Base-by-base conservation (phyloP, 2,329 filamentous ascomycete genomes). In the Phyllosticta citrichinensis region DNA sequence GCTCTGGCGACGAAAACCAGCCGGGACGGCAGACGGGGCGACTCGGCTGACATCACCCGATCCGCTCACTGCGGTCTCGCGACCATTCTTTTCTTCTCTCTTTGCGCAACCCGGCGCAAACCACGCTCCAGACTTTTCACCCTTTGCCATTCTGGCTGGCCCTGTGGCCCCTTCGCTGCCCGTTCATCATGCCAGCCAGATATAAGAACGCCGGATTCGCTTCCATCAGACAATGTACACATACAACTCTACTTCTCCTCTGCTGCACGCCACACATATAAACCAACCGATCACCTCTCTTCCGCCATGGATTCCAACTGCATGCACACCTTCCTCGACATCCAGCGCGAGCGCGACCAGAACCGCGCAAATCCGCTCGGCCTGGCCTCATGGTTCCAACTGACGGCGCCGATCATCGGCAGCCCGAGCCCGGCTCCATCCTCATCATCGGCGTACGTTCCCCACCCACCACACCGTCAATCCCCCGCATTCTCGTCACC, bases 401-500 rank as follows among this genome's bases (percentile, higher is more conserved):
- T 61, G 20, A 61, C 59, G 3, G 54, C 54, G 11, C 54, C 58
- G 14, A 57, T 50, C 40, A 47, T 56, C 40, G 55, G 59, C 54
- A 51, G 30, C 59, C 61, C 64, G 1, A 70, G 68, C 55, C 58
- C 33, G 11, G 65, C 12, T 68, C 65, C 19, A 54, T 71, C 17
- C 52, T 68, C 54, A 58, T 72, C 35, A 64, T 72, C 52, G 69
- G 68, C 19, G 68, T 70, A 67, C 61, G 66, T 33, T 55, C 51
- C 33, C n/a, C 56, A n/a, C 33, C n/a, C 56, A n/a, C 56, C 11
- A 22, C 25, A 3, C 14, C 4, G 40, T 19, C 40, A 47, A 47
- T 47, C 40, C 40, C 40, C 40, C 40, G 17, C 40, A 40, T 40
- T 40, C 12, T 30, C 55, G 9, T 57, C 24, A 2, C 19, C 40